Conservation (phyloP, 192 early-diverging fungal species). For the Linnemannia schmuckeri region DNA sequence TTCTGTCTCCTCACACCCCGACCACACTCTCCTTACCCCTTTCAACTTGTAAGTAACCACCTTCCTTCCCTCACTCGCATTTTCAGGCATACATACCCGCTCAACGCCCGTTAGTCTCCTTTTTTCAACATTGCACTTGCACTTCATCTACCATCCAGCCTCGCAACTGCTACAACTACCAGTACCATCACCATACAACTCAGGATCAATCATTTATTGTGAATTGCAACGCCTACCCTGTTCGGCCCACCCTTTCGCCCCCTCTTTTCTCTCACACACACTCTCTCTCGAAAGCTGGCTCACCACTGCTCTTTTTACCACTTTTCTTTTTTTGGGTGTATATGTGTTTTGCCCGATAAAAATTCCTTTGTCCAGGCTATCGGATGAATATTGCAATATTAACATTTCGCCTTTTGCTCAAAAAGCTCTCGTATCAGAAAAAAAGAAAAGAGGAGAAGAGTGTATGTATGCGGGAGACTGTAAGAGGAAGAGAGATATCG, state of each 20-base stretch:
- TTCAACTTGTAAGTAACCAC: neutral
- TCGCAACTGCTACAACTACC: neutral
- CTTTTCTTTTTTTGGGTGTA: neutral
- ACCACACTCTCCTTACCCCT: neutral
- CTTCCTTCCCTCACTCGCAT: neutral
- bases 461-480: neutral
- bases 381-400: constrained; percentile 5
- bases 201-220: neutral
- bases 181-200: neutral
- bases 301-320: neutral
- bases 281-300: neutral
- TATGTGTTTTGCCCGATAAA: neutral
- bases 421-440: neutral
- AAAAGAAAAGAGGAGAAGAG: neutral
- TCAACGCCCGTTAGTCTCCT: neutral
- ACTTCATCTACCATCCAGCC: neutral
- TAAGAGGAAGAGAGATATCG: neutral
- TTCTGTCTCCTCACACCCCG: neutral
- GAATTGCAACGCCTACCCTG: too few relatives aligned
- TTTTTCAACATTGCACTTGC: neutral
- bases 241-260: neutral
- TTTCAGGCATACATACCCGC: neutral
- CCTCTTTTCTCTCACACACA: neutral
- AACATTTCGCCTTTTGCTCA: neutral
- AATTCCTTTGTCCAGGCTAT: neutral